Conservation (phyloP, 495 filamentous ascomycete species). For the Podospora sp. region DNA sequence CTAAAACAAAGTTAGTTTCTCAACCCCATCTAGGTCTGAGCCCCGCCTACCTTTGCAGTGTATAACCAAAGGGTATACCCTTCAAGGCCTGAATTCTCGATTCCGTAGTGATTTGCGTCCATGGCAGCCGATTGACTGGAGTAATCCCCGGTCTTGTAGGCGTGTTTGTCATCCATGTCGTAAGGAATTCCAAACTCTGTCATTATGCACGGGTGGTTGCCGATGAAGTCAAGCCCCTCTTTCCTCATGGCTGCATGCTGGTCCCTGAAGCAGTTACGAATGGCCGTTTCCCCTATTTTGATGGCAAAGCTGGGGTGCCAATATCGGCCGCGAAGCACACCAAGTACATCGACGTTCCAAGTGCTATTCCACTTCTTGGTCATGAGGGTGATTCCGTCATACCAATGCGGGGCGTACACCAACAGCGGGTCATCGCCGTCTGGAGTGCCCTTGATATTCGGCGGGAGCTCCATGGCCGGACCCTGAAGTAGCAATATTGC, state of each 20-base stretch:
- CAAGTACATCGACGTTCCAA: slow-evolving; percentile 96
- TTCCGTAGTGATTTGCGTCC: slow-evolving; percentile 94
- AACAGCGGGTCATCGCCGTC: slow-evolving; percentile 83
- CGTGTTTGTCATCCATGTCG: slow-evolving; percentile 95
- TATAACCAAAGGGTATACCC: slow-evolving; percentile 93
- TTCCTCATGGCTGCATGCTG: slow-evolving; percentile 85
- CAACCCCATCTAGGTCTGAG: neutral
- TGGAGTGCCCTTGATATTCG: slow-evolving; percentile 78
- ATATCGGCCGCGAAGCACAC: slow-evolving; percentile 86
- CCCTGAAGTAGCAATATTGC: slow-evolving; percentile 91
- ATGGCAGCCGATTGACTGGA: slow-evolving; percentile 89
- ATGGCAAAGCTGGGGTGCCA: slow-evolving; percentile 84
- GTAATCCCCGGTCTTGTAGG: slow-evolving; percentile 96
- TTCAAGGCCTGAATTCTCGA: slow-evolving; percentile 78
- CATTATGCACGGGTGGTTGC: slow-evolving; percentile 84
- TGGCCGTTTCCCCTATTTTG: slow-evolving; percentile 91
- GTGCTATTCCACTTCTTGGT: slow-evolving; percentile 98
- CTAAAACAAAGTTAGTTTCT: slow-evolving; percentile 35
- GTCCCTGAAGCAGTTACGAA: slow-evolving; percentile 89
- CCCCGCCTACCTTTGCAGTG: slow-evolving; percentile 60
- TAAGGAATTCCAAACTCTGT: slow-evolving; percentile 98
- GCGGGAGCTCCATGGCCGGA: slow-evolving; percentile 88
- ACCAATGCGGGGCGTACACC: slow-evolving; percentile 93
- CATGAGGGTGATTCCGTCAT: slow-evolving; percentile 94
- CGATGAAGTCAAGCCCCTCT: slow-evolving; percentile 90